Percentiles rank a stretch among this genome's conserved stretches.
Conservation (phyloP, 2,329 filamentous ascomycete genomes). For the Domatiomyces globalis region DNA sequence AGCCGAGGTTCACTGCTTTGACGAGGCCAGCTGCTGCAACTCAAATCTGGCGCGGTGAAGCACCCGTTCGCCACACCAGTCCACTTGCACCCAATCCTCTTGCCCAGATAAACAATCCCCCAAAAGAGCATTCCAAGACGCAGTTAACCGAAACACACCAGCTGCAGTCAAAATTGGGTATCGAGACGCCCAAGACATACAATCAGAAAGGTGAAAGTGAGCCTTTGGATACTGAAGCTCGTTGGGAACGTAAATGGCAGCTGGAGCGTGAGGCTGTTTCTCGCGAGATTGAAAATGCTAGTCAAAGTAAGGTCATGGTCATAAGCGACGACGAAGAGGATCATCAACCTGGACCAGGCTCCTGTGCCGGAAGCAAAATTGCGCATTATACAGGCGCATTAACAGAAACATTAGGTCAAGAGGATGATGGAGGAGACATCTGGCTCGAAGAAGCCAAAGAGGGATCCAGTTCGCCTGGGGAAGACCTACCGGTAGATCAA, state of each 20-base stretch:
- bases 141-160: background rate
- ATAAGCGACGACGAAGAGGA: constrained; percentile 26
- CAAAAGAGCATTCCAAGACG: background rate
- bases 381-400: background rate
- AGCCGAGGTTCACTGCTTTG: constrained; percentile 4
- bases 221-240: constrained; percentile 8
- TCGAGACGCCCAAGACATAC: constrained; percentile 5
- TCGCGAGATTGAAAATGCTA: constrained; percentile 30
- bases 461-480: constrained; percentile 21
- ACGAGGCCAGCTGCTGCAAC: background rate
- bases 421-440: constrained; percentile 24
- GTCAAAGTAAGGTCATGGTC: constrained; percentile 30
- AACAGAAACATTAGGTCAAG: background rate
- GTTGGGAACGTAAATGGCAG: constrained; percentile 30
- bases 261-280: constrained; percentile 32
- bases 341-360: constrained; percentile 6
- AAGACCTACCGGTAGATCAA: background rate
- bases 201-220: background rate
- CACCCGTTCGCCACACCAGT: background rate
- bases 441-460: constrained; percentile 31
- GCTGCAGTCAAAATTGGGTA: no score
- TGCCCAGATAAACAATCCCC: no score
- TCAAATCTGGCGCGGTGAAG: background rate
- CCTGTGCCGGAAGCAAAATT: constrained; percentile 9
- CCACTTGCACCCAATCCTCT: background rate